phyloP scores from a whole-genome alignment of 306 rosid genomes.

The Fagus crenata region DNA sequence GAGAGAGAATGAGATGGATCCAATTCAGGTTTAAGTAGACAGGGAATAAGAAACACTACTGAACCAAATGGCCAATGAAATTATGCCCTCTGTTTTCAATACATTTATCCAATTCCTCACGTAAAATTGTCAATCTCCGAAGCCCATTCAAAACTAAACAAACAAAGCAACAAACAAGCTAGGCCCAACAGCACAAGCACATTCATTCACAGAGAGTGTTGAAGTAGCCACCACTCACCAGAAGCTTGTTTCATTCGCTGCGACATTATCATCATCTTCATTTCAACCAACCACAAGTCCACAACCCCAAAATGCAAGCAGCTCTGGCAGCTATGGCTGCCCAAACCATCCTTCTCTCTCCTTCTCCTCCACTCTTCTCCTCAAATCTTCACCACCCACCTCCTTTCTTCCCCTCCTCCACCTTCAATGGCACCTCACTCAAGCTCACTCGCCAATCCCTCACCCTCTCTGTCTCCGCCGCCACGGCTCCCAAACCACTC shows the following conservation, averaged over 20 bases:
- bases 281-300: neutral
- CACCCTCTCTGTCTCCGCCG: slow-evolving; percentile 36
- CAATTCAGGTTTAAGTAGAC: too few relatives aligned
- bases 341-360: slow-evolving; percentile 39
- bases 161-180: too few relatives aligned
- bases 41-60: too few relatives aligned
- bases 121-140: too few relatives aligned
- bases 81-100: too few relatives aligned
- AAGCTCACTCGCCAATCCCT: slow-evolving; percentile 43
- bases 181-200: too few relatives aligned
- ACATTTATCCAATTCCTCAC: too few relatives aligned
- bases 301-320: slow-evolving; percentile 43
- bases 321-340: slow-evolving; percentile 63
- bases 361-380: slow-evolving; percentile 27
- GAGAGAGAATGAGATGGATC: too few relatives aligned
- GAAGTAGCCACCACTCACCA: neutral
- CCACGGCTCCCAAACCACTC: slow-evolving; percentile 50
- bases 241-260: neutral
- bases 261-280: slow-evolving; percentile 20
- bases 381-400: slow-evolving; percentile 23
- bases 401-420: slow-evolving; percentile 35
- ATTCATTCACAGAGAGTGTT: neutral
- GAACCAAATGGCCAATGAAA: too few relatives aligned
- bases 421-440: slow-evolving; percentile 57
- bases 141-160: too few relatives aligned